These are phyloP conservation scores for Nelumbo lutea DNA, from an alignment of 164 flowering plant species.

Conservation along the genomic window DNA sequence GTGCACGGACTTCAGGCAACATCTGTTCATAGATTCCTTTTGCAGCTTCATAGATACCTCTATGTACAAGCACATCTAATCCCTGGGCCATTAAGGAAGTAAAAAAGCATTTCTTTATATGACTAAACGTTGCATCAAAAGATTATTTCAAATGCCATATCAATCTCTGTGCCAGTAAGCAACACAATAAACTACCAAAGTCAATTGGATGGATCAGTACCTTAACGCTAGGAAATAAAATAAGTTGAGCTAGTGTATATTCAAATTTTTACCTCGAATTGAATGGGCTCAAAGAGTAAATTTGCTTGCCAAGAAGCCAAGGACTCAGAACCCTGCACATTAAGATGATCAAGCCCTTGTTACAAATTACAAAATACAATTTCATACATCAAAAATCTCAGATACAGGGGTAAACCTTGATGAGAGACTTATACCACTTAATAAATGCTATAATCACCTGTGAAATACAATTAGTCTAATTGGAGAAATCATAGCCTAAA, in stretches of 20 bases:
- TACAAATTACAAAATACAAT: background rate
- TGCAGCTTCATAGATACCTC: constrained; percentile 98
- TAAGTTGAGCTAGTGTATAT: background rate
- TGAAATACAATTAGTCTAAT: too few species aligned
- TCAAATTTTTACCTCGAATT: constrained; percentile 69
- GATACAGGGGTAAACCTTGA: background rate
- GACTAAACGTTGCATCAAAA: background rate
- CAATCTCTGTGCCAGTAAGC: background rate
- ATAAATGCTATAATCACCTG: background rate
- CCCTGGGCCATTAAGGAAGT: constrained; percentile 42
- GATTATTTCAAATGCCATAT: background rate
- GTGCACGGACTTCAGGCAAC: constrained; percentile 81
- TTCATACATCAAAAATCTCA: background rate
- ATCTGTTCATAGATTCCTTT: constrained; percentile 91
- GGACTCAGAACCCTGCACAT: constrained; percentile 88
- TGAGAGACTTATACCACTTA: background rate
- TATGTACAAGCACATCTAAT: constrained; percentile 75
- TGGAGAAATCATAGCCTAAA: too few species aligned
- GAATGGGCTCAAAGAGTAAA: constrained; percentile 75
- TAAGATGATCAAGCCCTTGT: background rate
- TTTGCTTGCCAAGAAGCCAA: constrained; percentile 98
- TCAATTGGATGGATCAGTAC: background rate
- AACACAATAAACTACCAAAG: background rate
- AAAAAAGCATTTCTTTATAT: background rate
- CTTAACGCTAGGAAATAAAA: background rate